Percentiles rank a stretch among this genome's conserved stretches.
Evolutionary conservation across 169 alveolate species (phyloP).

Genomic region (Fabrea salina): DNA sequence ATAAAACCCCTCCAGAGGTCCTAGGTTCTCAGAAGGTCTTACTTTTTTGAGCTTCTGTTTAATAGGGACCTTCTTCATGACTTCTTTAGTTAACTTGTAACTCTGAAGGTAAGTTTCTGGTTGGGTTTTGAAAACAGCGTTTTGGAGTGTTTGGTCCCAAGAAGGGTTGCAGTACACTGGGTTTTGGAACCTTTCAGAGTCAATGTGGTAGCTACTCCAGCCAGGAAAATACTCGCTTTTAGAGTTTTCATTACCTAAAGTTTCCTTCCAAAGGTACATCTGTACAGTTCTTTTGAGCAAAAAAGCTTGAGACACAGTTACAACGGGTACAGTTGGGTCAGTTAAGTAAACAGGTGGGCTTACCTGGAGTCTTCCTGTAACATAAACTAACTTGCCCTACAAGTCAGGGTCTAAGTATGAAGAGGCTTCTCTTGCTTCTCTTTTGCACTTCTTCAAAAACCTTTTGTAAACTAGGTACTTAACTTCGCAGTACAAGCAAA

Average conservation of each 20-base stretch:
- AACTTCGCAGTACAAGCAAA: neutral
- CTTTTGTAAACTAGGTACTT: neutral
- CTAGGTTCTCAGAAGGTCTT: neutral
- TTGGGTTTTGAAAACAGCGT: neutral
- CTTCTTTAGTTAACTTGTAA: neutral
- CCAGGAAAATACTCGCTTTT: neutral
- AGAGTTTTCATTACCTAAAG: neutral
- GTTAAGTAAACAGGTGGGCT: neutral
- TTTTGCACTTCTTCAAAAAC: neutral
- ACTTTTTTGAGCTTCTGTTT: neutral
- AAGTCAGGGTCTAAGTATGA: neutral
- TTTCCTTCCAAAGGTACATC: constrained; percentile 1
- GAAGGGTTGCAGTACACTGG: neutral
- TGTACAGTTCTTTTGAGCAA: constrained; percentile 3
- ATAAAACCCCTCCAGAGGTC: neutral
- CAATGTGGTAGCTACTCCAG: neutral
- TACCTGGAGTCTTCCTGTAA: neutral
- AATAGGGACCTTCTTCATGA: neutral
- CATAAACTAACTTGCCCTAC: neutral
- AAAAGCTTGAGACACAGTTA: neutral
- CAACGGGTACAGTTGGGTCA: constrained; percentile 13
- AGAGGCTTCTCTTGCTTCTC: neutral
- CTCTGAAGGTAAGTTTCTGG: neutral
- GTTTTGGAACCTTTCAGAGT: neutral
- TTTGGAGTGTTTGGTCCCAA: neutral